phyloP scores from a whole-genome alignment of 352 stramenopile species.

The Phytophthora sojae region DNA sequence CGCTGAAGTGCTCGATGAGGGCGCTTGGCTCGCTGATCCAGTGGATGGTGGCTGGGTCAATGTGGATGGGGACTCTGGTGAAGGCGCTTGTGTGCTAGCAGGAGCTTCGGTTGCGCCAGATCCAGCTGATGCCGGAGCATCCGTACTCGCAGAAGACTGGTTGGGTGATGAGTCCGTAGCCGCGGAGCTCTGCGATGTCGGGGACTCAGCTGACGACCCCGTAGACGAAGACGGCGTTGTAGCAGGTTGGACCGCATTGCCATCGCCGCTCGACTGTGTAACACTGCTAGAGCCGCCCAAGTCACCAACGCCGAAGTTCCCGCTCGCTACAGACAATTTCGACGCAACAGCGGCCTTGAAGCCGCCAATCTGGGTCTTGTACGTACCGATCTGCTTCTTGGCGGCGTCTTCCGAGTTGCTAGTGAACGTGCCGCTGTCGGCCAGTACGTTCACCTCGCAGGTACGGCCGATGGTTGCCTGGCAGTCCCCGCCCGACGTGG shows the following conservation, averaged over 20 bases:
- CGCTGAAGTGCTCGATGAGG: too few relatives aligned
- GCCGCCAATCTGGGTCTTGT: not conserved
- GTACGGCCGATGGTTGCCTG: constrained; percentile 8
- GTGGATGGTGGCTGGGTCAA: too few relatives aligned
- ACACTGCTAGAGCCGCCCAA: not conserved
- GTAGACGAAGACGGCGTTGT: too few relatives aligned
- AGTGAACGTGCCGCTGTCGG: constrained; percentile 1
- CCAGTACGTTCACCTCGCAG: constrained; percentile 17
- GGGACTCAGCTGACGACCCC: too few relatives aligned
- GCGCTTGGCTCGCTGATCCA: too few relatives aligned
- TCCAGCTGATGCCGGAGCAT: not conserved
- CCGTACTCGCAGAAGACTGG: not conserved
- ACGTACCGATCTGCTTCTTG: not conserved
- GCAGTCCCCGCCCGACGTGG: constrained; percentile 17
- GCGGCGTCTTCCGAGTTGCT: constrained; percentile 8
- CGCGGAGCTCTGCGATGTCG: too few relatives aligned
- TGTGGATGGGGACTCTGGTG: too few relatives aligned
- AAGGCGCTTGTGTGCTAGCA: too few relatives aligned
- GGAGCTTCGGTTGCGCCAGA: not conserved
- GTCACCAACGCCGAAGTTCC: not conserved
- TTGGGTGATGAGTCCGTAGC: not conserved
- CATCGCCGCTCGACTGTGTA: too few relatives aligned
- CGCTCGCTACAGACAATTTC: not conserved
- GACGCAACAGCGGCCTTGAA: not conserved
- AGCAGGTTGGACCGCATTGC: too few relatives aligned